Percentiles rank a stretch among this genome's conserved stretches.
Conservation (phyloP, 2,329 filamentous ascomycete species). For the Monosporascus sp. region DNA sequence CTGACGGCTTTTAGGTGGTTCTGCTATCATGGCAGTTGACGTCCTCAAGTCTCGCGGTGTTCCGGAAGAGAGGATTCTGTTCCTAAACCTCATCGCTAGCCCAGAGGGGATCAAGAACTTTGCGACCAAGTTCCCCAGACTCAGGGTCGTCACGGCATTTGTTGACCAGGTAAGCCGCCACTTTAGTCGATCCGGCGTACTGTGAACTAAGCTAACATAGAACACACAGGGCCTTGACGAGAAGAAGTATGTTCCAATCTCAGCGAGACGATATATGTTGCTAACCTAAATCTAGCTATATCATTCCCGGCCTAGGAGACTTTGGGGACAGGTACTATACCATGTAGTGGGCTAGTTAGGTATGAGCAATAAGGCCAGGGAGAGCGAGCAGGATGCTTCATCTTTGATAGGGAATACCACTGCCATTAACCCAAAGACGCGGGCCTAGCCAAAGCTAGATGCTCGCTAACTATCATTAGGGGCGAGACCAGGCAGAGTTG, state of each 20-base stretch:
- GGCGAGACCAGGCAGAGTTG: background rate
- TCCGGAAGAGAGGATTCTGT: slow-evolving; percentile 89
- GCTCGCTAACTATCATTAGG: background rate
- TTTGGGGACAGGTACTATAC: slow-evolving; percentile 97
- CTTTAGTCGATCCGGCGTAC: background rate
- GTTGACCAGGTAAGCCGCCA: slow-evolving; percentile 66
- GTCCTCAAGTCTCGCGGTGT: slow-evolving; percentile 86
- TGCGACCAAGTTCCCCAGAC: slow-evolving; percentile 78
- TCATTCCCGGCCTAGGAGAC: slow-evolving; percentile 87
- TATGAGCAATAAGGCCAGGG: background rate
- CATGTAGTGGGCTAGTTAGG: slow-evolving; percentile 45
- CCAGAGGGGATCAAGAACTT: slow-evolving; percentile 89
- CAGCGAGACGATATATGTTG: slow-evolving; percentile 8
- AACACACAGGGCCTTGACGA: slow-evolving; percentile 73
- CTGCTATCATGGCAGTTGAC: slow-evolving; percentile 94
- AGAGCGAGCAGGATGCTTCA: background rate
- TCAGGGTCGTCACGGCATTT: slow-evolving; percentile 92
- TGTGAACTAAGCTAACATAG: slow-evolving; percentile 15
- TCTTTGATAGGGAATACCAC: background rate
- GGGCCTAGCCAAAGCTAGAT: background rate
- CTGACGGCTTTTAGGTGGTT: slow-evolving; percentile 61
- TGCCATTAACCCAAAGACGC: background rate
- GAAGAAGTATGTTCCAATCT: slow-evolving; percentile 69
- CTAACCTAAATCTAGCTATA: slow-evolving; percentile 66
- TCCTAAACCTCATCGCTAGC: slow-evolving; percentile 96